Base-by-base conservation (phyloP, 495 filamentous ascomycete genomes). In the Penicillium dipodomyicola region DNA sequence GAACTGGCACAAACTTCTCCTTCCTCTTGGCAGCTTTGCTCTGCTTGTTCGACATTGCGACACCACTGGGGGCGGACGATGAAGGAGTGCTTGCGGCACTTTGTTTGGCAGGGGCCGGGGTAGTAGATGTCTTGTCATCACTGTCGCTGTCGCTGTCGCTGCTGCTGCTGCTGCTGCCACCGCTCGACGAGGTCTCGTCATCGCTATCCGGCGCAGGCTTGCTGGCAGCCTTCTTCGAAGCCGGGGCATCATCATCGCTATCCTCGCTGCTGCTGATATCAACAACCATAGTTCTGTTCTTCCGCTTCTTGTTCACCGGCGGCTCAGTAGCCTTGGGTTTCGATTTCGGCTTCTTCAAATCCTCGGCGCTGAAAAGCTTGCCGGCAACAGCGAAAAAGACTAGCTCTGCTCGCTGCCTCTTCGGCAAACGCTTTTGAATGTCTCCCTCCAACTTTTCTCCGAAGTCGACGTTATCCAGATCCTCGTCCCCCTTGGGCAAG, bases 301-400 rank as follows among this genome's bases (percentile, higher is more conserved):
- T 79, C 62, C 83, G 77, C 71, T 84, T 85, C 61, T 80, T 80
- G 67, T n/a, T 79, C 80, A 20, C 64, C 58, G 32, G 72, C 68
- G 76, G 72, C 43, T 62, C 65, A 11, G 53, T 25, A 42, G 57
- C 57, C 55, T 65, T 71, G 22, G 62, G 65, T 60, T 69, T 71
- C 43, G 25, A 19, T 25, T 69, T 74, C 11, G 56, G 52, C 11
- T 65, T 71, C 11, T 65, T 71, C 12, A 61, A 63, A 51, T 67
- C 71, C 52, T 70, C 62, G 51, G 54, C 58, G 23, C 56, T 61
- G 42, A 74, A 76, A 19, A 73, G 53, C 30, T 65, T 63, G 12
- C 68, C 74, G 3, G 67, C 68, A 27, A 79, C 63, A 52, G 69
- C 68, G 67, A 72, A 78, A 29, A 77, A 63, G 8, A 81, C 67